phyloP scores from a whole-genome alignment of 1,284 basidiomycete species.

The Calocybe gambosa region DNA sequence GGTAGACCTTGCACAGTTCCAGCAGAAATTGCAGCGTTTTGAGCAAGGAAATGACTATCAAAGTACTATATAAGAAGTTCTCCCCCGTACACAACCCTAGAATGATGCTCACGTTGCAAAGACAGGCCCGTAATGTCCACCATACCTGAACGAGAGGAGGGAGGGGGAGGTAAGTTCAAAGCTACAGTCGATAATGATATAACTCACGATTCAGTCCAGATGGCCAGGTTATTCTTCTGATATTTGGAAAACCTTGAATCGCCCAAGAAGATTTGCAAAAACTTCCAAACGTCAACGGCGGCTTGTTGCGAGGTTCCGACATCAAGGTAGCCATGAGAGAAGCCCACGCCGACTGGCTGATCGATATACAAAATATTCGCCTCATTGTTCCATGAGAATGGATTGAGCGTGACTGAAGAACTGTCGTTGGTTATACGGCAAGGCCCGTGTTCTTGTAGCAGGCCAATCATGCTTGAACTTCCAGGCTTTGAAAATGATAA shows the following conservation, averaged over 20 bases:
- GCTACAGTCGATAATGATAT: too few relatives aligned
- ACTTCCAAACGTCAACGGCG: constrained; percentile 53
- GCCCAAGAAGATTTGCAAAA: constrained; percentile 62
- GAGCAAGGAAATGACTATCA: constrained; percentile 47
- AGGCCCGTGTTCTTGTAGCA: constrained; percentile 61
- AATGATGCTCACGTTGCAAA: constrained; percentile 43
- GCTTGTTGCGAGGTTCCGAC: constrained; percentile 49
- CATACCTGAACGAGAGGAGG: constrained; percentile 33
- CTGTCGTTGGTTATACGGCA: constrained; percentile 58
- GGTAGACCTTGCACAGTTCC: constrained; percentile 38
- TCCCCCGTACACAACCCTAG: not conserved
- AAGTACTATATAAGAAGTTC: not conserved
- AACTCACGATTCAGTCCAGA: constrained; percentile 57
- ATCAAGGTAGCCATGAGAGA: constrained; percentile 46
- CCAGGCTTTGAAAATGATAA: constrained; percentile 42
- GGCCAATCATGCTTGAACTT: constrained; percentile 60
- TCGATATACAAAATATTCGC: constrained; percentile 42
- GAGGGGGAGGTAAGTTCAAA: not conserved
- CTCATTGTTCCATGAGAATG: constrained; percentile 59
- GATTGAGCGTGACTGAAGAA: constrained; percentile 45
- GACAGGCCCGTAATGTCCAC: constrained; percentile 60
- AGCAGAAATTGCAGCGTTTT: constrained; percentile 52
- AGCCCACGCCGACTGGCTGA: constrained; percentile 58
- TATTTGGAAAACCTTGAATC: constrained; percentile 53
- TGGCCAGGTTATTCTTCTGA: constrained; percentile 42